Base-by-base conservation (phyloP, 257 asterid species). In the Cordia subcordata region DNA sequence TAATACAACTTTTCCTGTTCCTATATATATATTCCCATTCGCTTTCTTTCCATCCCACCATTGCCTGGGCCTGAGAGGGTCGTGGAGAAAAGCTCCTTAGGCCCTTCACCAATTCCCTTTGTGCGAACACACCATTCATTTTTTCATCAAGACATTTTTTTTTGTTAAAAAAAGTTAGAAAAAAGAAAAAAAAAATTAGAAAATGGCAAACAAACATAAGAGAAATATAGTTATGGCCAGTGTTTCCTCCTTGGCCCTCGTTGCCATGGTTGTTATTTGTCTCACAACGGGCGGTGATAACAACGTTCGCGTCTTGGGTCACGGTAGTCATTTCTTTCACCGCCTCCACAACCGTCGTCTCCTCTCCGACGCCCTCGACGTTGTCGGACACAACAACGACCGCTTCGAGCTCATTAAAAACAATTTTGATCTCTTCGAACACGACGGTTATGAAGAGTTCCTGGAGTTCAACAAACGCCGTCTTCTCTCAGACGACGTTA, bases 181-280 rank as follows among this genome's bases (percentile, higher is more conserved):
- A n/a, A n/a, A n/a, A n/a, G n/a, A n/a, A n/a, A n/a, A n/a, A n/a
- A n/a, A n/a, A n/a, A n/a, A n/a, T n/a, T n/a, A n/a, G n/a, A 71
- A 61, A 1, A 85, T 88, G 96, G 82, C 60, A 9, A 82, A 64
- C 10, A 64, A 79, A 4, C 56, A 56, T 8, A 75, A 60, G 76
- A 84, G 71, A 57, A 84, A 85, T 40, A 49, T 71, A 0, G 54
- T 54, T 5, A 23, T 79, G n/a, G 61, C 82, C 16, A 32, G 67
- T 0, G 72, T 87, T 0, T 68, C 80, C 23, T 80, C 87, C 12
- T 8, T 77, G 0, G 56, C 85, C 60, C 70, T 87, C 42, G 81
- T 82, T 8, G 85, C 89, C 4, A 77, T 87, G 88, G 76, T 82
- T 32, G 76, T 82, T 32, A 79, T 78, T 4, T 11, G 14, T 42